Conservation (phyloP, 331 rosid genomes). For the Malus hybrid region DNA sequence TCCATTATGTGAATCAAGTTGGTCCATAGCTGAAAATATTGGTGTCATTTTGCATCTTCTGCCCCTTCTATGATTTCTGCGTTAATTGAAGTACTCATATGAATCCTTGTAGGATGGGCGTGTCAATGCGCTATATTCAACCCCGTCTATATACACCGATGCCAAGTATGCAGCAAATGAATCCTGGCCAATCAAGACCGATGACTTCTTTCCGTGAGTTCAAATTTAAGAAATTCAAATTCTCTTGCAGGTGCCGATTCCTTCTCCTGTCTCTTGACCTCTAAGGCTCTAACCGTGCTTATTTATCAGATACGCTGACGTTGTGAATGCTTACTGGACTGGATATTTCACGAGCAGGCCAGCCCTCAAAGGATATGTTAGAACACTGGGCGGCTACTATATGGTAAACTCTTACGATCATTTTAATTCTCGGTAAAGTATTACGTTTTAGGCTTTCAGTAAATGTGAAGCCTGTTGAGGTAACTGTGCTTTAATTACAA, state of each 20-base stretch:
- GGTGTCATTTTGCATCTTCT: neutral
- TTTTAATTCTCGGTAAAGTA: neutral
- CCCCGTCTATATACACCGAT: conserved; percentile 30
- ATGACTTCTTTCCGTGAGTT: conserved; percentile 28
- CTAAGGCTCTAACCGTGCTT: neutral
- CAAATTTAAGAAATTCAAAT: neutral
- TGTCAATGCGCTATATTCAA: conserved; percentile 28
- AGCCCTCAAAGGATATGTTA: conserved; percentile 23
- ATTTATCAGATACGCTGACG: conserved; percentile 22
- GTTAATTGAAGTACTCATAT: neutral
- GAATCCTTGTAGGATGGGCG: conserved; percentile 21
- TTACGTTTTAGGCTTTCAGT: neutral
- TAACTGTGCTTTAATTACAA: conserved; percentile 5
- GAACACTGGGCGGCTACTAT: conserved; percentile 17
- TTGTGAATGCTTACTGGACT: conserved; percentile 23
- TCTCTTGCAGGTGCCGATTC: neutral
- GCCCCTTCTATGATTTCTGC: neutral
- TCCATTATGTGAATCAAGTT: conserved; percentile 73
- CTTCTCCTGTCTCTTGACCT: neutral
- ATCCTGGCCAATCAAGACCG: conserved; percentile 23
- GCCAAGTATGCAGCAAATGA: conserved; percentile 19
- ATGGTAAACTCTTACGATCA: conserved; percentile 9
- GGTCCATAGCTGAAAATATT: neutral
- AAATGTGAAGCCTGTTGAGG: conserved; percentile 3
- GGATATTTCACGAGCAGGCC: conserved; percentile 30